A percentile compares a stretch with the other conserved stretches of the same genome.
Evolutionary conservation across 2,329 filamentous ascomycete species (phyloP).

Genomic region (Xylaria sp.): DNA sequence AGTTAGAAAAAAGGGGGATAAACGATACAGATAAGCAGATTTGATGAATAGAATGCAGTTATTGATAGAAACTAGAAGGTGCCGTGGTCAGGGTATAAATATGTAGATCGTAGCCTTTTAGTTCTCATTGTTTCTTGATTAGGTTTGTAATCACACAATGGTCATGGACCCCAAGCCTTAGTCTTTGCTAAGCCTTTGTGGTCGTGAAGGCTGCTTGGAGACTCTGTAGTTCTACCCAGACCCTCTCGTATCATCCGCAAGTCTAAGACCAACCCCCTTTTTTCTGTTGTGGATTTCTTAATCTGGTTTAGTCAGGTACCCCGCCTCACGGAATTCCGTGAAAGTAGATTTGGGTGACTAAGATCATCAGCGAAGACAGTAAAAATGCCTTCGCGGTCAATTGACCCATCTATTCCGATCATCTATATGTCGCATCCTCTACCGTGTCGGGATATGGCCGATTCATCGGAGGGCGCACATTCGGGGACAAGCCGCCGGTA

Average conservation of each 20-base stretch:
- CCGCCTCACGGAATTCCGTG: conserved; percentile 23
- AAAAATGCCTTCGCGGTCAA: not conserved
- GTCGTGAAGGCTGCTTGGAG: not conserved
- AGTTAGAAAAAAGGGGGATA: not conserved
- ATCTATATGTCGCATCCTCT: not conserved
- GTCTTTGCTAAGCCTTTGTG: not conserved
- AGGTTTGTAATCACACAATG: not conserved
- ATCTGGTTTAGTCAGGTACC: conserved; percentile 1
- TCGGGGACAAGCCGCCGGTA: not conserved
- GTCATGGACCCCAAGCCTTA: not conserved
- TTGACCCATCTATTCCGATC: not conserved
- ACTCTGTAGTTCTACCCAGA: not conserved
- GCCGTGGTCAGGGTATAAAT: not conserved
- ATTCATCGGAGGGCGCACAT: not conserved
- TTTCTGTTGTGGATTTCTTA: not conserved
- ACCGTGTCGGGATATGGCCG: not conserved
- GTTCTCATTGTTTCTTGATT: not conserved
- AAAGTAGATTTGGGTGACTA: conserved; percentile 11
- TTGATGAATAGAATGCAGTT: not conserved
- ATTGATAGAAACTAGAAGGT: not conserved
- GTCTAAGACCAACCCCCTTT: not conserved
- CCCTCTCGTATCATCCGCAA: no score
- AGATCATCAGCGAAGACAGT: not conserved
- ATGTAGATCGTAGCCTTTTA: not conserved
- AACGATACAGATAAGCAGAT: not conserved